Conservation (phyloP, 2,329 filamentous ascomycete genomes). For the Claviceps fusiformis region DNA sequence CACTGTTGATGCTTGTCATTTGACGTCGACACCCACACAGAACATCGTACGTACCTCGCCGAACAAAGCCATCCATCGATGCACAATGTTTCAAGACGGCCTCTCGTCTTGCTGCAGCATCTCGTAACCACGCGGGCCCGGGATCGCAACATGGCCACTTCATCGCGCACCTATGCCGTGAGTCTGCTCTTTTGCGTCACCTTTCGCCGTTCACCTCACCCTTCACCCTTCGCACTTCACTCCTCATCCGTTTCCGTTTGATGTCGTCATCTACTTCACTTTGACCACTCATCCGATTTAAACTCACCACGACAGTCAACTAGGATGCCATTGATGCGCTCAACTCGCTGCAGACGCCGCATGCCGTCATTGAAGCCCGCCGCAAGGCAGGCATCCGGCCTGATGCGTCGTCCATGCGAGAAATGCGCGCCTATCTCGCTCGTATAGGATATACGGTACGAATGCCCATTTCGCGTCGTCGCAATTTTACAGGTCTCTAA, state of each 20-base stretch:
- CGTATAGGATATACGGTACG: slow-evolving; percentile 61
- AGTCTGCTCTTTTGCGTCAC: not conserved
- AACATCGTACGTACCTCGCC: not conserved
- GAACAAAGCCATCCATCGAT: not conserved
- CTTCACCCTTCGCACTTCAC: too few species aligned
- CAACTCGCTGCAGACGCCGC: slow-evolving; percentile 86
- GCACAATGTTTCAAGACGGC: slow-evolving; percentile 16
- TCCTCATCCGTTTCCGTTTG: not conserved
- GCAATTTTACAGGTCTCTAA: not conserved
- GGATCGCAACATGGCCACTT: slow-evolving; percentile 16
- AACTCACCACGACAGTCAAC: not conserved
- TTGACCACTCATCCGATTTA: not conserved
- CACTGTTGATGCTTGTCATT: not conserved
- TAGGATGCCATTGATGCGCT: slow-evolving; percentile 77
- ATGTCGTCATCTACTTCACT: not conserved
- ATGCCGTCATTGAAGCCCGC: slow-evolving; percentile 64
- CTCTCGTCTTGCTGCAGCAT: slow-evolving; percentile 11
- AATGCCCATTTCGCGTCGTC: not conserved
- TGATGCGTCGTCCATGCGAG: slow-evolving; percentile 55
- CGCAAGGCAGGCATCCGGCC: slow-evolving; percentile 59
- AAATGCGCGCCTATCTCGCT: slow-evolving; percentile 67
- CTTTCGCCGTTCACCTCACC: not conserved
- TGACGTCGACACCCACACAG: not conserved
- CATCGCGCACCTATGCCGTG: slow-evolving; percentile 23
- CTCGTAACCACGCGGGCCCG: slow-evolving; percentile 7